These are phyloP conservation scores for Pichia sp. DNA, from an alignment of 1,139 yeast species.

Conservation along the genomic window DNA sequence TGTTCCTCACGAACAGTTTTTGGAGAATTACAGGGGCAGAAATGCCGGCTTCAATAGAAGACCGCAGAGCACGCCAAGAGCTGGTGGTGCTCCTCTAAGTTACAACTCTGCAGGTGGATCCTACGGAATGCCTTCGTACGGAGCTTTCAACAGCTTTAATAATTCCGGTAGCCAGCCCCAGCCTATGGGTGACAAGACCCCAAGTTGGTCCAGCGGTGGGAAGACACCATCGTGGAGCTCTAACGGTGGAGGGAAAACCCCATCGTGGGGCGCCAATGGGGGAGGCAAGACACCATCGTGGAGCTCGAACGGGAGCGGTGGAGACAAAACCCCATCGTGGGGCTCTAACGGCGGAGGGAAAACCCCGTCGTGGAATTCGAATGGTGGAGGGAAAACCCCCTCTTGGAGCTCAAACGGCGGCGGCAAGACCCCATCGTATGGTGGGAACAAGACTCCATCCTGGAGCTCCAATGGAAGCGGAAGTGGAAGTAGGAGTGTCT, in stretches of 20 bases:
- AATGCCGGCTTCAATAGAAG: constrained; percentile 18
- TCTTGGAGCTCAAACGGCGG: constrained; percentile 19
- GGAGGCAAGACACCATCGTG: constrained; percentile 34
- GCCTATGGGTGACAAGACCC: constrained; percentile 34
- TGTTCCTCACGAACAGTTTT: constrained; percentile 77
- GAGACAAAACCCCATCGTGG: constrained; percentile 41
- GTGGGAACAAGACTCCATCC: constrained; percentile 27
- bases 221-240: constrained; percentile 22
- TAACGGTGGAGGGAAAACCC: constrained; percentile 43
- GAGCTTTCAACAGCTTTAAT: constrained; percentile 1
- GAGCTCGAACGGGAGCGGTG: constrained; percentile 22
- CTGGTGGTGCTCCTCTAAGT: neutral
- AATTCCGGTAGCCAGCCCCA: constrained; percentile 25
- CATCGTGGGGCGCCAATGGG: constrained; percentile 39
- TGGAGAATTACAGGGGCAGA: constrained; percentile 43
- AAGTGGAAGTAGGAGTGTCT: constrained; percentile 37
- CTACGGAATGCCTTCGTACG: constrained; percentile 29
- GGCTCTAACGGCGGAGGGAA: no score
- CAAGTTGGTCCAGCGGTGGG: constrained; percentile 21
- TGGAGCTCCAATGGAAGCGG: constrained; percentile 38
- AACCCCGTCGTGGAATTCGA: no score
- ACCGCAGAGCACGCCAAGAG: neutral
- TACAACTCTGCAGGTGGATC: constrained; percentile 25
- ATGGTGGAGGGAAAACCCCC: no score
- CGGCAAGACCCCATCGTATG: constrained; percentile 31